Evolutionary conservation across 345 rosid species (phyloP).

Genomic region (Clarkia xantiana): DNA sequence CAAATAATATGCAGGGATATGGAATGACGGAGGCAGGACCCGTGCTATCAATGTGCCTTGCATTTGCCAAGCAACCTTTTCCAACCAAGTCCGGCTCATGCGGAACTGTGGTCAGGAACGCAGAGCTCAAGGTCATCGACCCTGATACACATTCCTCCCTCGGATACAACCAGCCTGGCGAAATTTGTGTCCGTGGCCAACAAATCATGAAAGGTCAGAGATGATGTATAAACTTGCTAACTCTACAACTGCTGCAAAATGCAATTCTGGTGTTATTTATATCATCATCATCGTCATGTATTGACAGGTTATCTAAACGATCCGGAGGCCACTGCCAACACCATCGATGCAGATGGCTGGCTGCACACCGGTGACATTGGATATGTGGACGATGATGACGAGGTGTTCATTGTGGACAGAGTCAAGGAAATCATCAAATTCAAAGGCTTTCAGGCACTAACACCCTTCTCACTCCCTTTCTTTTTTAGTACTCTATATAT

Average conservation of each 20-base stretch:
- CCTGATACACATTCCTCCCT: slow-evolving; percentile 62
- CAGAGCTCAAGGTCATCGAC: slow-evolving; percentile 77
- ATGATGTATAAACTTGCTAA: neutral
- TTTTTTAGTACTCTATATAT: too few relatives aligned
- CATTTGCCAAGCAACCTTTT: slow-evolving; percentile 76
- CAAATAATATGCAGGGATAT: slow-evolving; percentile 78
- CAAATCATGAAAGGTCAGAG: slow-evolving; percentile 80
- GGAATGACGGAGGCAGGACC: slow-evolving; percentile 99
- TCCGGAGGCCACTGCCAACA: slow-evolving; percentile 42
- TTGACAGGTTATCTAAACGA: slow-evolving; percentile 58
- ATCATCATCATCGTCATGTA: neutral
- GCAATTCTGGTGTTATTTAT: neutral
- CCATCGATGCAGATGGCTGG: slow-evolving; percentile 79
- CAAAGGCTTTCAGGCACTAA: slow-evolving; percentile 73
- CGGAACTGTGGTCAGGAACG: slow-evolving; percentile 84
- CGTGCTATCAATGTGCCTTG: slow-evolving; percentile 76
- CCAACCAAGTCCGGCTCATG: slow-evolving; percentile 82
- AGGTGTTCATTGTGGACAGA: slow-evolving; percentile 71
- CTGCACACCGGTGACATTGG: slow-evolving; percentile 91
- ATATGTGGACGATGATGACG: slow-evolving; percentile 67
- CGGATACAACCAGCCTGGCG: slow-evolving; percentile 64
- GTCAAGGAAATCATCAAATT: slow-evolving; percentile 83
- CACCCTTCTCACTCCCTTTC: neutral
- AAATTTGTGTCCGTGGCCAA: slow-evolving; percentile 80
- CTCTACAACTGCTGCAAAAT: neutral